These are phyloP conservation scores for Earliella scabrosa DNA, from an alignment of 1,284 basidiomycete species.

Conservation along the genomic window DNA sequence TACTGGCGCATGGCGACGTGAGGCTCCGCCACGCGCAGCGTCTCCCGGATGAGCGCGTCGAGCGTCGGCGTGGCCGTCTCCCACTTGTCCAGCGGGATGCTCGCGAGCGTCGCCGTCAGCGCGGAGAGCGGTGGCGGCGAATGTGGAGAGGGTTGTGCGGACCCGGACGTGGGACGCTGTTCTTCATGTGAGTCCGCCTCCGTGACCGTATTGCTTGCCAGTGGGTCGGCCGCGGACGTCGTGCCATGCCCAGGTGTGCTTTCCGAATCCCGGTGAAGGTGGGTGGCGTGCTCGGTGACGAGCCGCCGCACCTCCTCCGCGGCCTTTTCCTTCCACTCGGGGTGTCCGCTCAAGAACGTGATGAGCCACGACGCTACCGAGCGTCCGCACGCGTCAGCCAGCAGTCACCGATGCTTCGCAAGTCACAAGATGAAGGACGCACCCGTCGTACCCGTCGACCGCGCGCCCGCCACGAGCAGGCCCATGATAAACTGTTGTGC, in stretches of 20 bases:
- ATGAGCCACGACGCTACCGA: slow-evolving; percentile 67
- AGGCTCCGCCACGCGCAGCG: slow-evolving; percentile 74
- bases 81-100: slow-evolving; percentile 70
- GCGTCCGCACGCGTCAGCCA: slow-evolving; percentile 16
- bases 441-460: slow-evolving; percentile 76
- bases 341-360: slow-evolving; percentile 67
- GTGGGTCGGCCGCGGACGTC: too few relatives aligned
- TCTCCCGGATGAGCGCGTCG: slow-evolving; percentile 73
- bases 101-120: slow-evolving; percentile 53
- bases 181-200: too few relatives aligned
- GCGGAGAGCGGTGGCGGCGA: slow-evolving; percentile 29
- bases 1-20: slow-evolving; percentile 80
- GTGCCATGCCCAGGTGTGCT: slow-evolving; percentile 14
- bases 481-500: slow-evolving; percentile 75
- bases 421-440: slow-evolving; percentile 23
- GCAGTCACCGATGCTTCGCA: too few relatives aligned
- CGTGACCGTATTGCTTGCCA: too few relatives aligned
- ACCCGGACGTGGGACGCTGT: too few relatives aligned
- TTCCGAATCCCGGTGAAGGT: too few relatives aligned
- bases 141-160: too few relatives aligned
- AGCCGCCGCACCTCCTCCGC: slow-evolving; percentile 62
- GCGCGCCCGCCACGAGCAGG: slow-evolving; percentile 71
- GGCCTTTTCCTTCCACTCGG: slow-evolving; percentile 62
- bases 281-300: slow-evolving; percentile 46
- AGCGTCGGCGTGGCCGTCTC: slow-evolving; percentile 68